Conservation (phyloP, 2,329 filamentous ascomycete species). For the Colletotrichum scovillei region DNA sequence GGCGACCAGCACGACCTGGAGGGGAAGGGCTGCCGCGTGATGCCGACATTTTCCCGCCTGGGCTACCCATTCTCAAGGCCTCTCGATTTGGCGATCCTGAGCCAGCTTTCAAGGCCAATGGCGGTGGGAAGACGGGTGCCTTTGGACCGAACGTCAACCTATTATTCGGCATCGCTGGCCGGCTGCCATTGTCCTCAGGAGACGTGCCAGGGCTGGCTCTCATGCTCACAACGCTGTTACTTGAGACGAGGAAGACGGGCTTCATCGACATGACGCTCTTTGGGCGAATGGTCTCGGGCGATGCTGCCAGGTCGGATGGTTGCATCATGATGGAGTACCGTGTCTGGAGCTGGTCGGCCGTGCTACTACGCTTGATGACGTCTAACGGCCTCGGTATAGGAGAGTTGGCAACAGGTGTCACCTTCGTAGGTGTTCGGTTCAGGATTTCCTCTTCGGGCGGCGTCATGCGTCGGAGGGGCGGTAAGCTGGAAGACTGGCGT, state of each 20-base stretch:
- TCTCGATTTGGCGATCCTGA: neutral
- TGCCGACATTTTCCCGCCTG: neutral
- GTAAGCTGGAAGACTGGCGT: conserved; percentile 7
- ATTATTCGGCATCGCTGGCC: conserved; percentile 12
- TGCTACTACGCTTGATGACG: neutral
- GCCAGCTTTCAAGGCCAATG: conserved; percentile 21
- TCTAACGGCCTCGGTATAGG: conserved; percentile 19
- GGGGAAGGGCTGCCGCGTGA: neutral
- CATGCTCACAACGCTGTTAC: conserved; percentile 33
- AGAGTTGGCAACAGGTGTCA: conserved; percentile 19
- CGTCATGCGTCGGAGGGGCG: neutral
- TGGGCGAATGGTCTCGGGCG: conserved; percentile 22
- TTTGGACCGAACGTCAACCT: conserved; percentile 23
- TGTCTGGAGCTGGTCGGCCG: neutral
- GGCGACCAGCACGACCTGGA: neutral
- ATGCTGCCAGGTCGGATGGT: neutral
- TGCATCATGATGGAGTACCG: conserved; percentile 21
- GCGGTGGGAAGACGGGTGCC: conserved; percentile 27
- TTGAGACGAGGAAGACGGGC: conserved; percentile 30
- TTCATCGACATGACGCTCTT: conserved; percentile 36
- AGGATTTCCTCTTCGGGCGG: neutral
- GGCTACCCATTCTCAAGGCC: conserved; percentile 1
- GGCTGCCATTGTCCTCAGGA: conserved; percentile 27
- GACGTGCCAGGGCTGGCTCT: conserved; percentile 30
- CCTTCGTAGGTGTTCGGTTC: neutral